Base-by-base conservation (phyloP, 495 filamentous ascomycete genomes). In the Penicillium alfredii region DNA sequence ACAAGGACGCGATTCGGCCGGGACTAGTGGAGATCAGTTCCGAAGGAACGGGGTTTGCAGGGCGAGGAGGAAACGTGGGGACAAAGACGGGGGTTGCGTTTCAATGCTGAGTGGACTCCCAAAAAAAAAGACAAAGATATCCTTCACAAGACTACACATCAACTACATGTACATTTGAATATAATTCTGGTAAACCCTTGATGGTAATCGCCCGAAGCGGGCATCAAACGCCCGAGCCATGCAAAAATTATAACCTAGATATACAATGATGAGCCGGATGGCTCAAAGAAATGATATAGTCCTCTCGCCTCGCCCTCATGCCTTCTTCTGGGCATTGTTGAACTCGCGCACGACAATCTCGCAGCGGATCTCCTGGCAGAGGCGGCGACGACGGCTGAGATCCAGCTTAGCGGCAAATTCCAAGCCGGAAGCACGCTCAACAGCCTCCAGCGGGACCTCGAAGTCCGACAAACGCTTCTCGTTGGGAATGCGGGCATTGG, bases 31-130 rank as follows among this genome's bases (percentile, higher is more conserved):
- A 86, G 56, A 74, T 98, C 29, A 80, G 76, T 43, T 82, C 81
- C 17, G 90, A 96, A 45, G 92, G 92, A 1, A 98, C 92, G 0
- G 92, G 92, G 1, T 98, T 93, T 66, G 88, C 92, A 2, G 82
- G 84, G 1, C 80, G 84, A 10, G 92, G 92, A 4, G 74, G 76
- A 20, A 94, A 84, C 53, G 76, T 82, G 49, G 88, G 86, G 12
- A 83, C 83, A 61, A 93, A 80, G 61, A 61, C 67, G 16, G 84
- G 84, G 0, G 79, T 93, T 5, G 84, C 82, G 0, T 98, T 96
- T 62, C 86, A 92, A 53, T 92, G 85, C 55, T 94, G 48, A 69
- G 34, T 33, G 2, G n/a, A n/a, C n/a, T n/a, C n/a, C n/a, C 13
- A 26, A 33, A 41, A 38, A 33, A 35, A 12, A 38, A 33, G 27